These are phyloP conservation scores for Trichoderma koningiopsis DNA, from an alignment of 2,329 filamentous ascomycete genomes.

Conservation along the genomic window DNA sequence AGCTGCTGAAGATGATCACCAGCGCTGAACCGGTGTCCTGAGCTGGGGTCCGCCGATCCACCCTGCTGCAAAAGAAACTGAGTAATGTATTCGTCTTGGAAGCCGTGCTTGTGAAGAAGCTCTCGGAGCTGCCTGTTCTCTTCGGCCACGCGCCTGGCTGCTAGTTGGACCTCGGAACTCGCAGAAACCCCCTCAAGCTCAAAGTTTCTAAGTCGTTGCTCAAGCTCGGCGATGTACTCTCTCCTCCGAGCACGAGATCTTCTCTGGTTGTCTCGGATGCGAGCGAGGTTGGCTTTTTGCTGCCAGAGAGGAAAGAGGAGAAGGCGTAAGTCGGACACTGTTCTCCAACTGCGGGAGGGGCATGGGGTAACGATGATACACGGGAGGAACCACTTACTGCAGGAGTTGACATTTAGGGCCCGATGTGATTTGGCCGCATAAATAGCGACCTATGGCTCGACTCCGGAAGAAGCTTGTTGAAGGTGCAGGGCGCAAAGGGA, in stretches of 20 bases:
- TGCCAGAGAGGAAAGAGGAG: conserved; percentile 29
- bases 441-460: conserved; percentile 25
- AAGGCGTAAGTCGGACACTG: conserved; percentile 14
- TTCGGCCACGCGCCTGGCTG: conserved; percentile 67
- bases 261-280: conserved; percentile 76
- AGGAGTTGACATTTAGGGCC: conserved; percentile 32
- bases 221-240: conserved; percentile 71
- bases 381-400: conserved; percentile 29
- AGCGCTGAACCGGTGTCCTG: conserved; percentile 27
- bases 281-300: conserved; percentile 48
- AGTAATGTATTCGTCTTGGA: conserved; percentile 58
- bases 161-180: conserved; percentile 70
- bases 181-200: conserved; percentile 68
- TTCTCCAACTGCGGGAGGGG: conserved; percentile 28
- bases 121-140: conserved; percentile 67
- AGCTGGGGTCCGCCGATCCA: conserved; percentile 27
- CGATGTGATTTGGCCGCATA: conserved; percentile 26
- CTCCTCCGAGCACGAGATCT: conserved; percentile 73
- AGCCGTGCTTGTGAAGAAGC: conserved; percentile 60
- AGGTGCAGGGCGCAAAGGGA: conserved; percentile 22
- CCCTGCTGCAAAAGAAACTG: conserved; percentile 39
- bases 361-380: conserved; percentile 19
- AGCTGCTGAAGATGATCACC: conserved; percentile 39
- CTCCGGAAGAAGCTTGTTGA: conserved; percentile 12
- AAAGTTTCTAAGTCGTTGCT: conserved; percentile 61